Base-by-base conservation (phyloP, 352 stramenopile species). In the Peronospora belbahrii region DNA sequence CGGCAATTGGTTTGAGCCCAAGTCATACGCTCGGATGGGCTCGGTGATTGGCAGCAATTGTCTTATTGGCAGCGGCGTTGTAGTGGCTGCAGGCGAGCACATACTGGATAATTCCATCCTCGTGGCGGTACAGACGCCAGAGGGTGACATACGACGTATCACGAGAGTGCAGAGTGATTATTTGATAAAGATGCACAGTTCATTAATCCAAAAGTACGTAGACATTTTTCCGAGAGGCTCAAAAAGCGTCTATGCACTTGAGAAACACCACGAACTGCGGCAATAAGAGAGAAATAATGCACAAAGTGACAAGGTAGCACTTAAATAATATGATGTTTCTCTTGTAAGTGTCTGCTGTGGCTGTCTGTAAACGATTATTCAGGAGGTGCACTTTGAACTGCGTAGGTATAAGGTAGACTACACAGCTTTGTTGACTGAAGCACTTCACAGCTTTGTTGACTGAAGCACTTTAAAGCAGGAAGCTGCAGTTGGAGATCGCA, bases 1-100 rank as follows among this genome's bases (percentile, higher is more conserved):
- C 44, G 65, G 69, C 48, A 91, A 89, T 57, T 80, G 67, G 60
- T 86, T 94, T 22, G 82, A 94, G 45, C 62, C 82, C n/a, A 85
- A 87, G 42, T 62, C 70, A 6, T 27, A 62, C 40, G 63, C 65
- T 1, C 57, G 59, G 6, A 51, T 41, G 0, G 77, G 79, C 35
- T 85, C 77, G 2, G 61, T 83, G 28, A 76, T 94, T 42, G 82
- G 82, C 24, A 76, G 71, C 54, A 81, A 88, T 52, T 94, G 82
- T 52, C 40, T 91, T 44, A 84, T 94, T 31, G 82, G 82, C 48
- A 85, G 74, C 36, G 73, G 79, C 55, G 77, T 94, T 51, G 65
- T 90, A 18, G 67, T 94, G 50, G 66, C 62, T 14, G 59, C 52
- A n/a, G 50, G 67, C 43, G 79, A 90, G 47, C 47, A 50, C 42